phyloP scores from a whole-genome alignment of 768 basidiomycete species.

The Wakefieldia striispora region DNA sequence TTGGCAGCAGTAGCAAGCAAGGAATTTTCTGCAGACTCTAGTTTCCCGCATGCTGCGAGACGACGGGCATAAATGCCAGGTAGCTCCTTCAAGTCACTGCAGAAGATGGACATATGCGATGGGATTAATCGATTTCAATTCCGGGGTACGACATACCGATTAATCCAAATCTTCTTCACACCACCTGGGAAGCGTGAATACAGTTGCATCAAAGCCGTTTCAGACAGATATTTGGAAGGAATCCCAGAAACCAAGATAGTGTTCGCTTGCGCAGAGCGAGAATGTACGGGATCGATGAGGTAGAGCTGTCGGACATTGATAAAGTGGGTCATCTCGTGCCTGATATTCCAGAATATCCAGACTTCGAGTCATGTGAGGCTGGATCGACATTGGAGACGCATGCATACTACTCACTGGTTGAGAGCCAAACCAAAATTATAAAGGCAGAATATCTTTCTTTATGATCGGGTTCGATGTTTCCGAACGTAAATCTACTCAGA shows the following conservation, averaged over 20 bases:
- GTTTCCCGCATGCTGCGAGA: slow-evolving; percentile 65
- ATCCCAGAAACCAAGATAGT: slow-evolving; percentile 92
- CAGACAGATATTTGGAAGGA: slow-evolving; percentile 73
- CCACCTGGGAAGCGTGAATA: slow-evolving; percentile 90
- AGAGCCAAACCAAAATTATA: slow-evolving; percentile 69
- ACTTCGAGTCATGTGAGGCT: slow-evolving; percentile 37
- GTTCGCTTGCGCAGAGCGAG: slow-evolving; percentile 79
- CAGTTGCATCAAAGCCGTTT: slow-evolving; percentile 59
- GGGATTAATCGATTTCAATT: not conserved
- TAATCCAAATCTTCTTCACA: slow-evolving; percentile 89
- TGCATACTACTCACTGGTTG: slow-evolving; percentile 58
- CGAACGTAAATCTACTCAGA: slow-evolving; percentile 74
- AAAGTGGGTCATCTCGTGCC: slow-evolving; percentile 77
- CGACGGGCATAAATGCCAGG: slow-evolving; percentile 82
- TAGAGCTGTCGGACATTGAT: slow-evolving; percentile 76
- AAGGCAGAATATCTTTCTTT: slow-evolving; percentile 74
- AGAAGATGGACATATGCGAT: not conserved
- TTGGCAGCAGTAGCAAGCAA: slow-evolving; percentile 77
- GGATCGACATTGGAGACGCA: not conserved
- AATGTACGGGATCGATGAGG: slow-evolving; percentile 72
- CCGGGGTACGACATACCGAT: slow-evolving; percentile 48
- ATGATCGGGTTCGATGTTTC: slow-evolving; percentile 59
- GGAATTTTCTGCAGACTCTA: slow-evolving; percentile 83
- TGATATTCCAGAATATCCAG: slow-evolving; percentile 86
- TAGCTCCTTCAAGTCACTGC: slow-evolving; percentile 79